A percentile compares a stretch with the other conserved stretches of the same genome.
Evolutionary conservation across 2,329 filamentous ascomycete species (phyloP).

Genomic region (Chlorencoelia australis): DNA sequence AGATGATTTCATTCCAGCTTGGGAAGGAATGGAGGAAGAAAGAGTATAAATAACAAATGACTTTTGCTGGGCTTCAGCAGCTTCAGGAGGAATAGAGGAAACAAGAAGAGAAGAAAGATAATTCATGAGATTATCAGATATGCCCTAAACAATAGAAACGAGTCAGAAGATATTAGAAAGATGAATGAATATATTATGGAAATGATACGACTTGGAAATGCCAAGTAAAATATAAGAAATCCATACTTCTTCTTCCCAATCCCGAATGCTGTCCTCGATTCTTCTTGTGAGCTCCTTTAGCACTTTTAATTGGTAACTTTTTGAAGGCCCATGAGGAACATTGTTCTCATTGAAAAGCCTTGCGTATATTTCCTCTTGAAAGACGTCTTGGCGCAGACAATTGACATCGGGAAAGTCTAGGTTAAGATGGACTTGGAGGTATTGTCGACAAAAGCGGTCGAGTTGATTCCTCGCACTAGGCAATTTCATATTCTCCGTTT

Average conservation of each 20-base stretch:
- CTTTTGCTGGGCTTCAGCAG: constrained; percentile 57
- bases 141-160: constrained; percentile 47
- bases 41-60: constrained; percentile 61
- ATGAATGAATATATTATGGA: neutral
- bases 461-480: constrained; percentile 26
- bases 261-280: constrained; percentile 64
- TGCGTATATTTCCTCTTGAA: constrained; percentile 58
- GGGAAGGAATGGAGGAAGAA: constrained; percentile 12
- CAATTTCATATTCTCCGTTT: too few relatives aligned
- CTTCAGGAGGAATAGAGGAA: constrained; percentile 52
- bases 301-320: constrained; percentile 58
- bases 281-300: constrained; percentile 62
- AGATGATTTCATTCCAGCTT: neutral
- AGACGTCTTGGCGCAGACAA: constrained; percentile 46
- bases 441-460: constrained; percentile 59
- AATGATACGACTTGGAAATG: constrained; percentile 5
- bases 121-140: constrained; percentile 71
- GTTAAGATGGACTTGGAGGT: constrained; percentile 60
- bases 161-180: constrained; percentile 21
- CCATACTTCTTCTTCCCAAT: constrained; percentile 84
- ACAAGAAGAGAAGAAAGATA: constrained; percentile 55
- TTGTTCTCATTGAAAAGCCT: constrained; percentile 54
- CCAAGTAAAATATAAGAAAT: constrained; percentile 11
- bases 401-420: constrained; percentile 53
- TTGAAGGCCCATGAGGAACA: constrained; percentile 49